These are phyloP conservation scores for Camelina laxa DNA, from an alignment of 345 rosid genomes.

Conservation along the genomic window DNA sequence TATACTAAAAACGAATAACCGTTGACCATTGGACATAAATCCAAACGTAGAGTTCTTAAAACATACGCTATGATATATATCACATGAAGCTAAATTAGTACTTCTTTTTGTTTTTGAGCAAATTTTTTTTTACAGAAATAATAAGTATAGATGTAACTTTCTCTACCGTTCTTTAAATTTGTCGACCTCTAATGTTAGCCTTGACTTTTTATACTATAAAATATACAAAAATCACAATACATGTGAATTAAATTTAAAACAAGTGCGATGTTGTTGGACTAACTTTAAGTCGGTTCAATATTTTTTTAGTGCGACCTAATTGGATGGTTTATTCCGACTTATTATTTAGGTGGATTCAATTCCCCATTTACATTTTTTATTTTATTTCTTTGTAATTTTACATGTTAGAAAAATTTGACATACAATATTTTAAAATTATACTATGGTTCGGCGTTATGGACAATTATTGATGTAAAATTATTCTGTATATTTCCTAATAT, in stretches of 20 bases:
- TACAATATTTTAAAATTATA: neutral
- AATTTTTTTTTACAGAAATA: neutral
- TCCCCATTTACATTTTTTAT: slow-evolving; percentile 7
- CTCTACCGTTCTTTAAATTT: neutral
- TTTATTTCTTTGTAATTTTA: neutral
- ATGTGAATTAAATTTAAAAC: neutral
- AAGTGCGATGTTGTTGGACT: slow-evolving; percentile 33
- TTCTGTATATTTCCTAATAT: neutral
- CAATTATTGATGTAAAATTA: neutral
- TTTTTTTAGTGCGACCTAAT: slow-evolving; percentile 1
- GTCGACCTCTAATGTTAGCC: neutral
- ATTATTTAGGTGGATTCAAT: neutral
- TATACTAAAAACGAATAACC: neutral
- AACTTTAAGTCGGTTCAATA: slow-evolving; percentile 27
- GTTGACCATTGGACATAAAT: slow-evolving; percentile 18
- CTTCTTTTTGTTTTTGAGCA: too few species aligned
- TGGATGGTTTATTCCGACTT: slow-evolving; percentile 17
- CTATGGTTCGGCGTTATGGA: neutral
- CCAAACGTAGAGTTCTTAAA: slow-evolving; percentile 16
- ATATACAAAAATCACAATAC: neutral
- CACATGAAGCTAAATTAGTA: neutral
- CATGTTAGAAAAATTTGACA: neutral
- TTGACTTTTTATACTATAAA: slow-evolving; percentile 15
- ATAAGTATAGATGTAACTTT: neutral
- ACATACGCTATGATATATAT: slow-evolving; percentile 14